Evolutionary conservation across 208 protist species (phyloP).

Genomic region (Acanthamoeba polyphaga): DNA sequence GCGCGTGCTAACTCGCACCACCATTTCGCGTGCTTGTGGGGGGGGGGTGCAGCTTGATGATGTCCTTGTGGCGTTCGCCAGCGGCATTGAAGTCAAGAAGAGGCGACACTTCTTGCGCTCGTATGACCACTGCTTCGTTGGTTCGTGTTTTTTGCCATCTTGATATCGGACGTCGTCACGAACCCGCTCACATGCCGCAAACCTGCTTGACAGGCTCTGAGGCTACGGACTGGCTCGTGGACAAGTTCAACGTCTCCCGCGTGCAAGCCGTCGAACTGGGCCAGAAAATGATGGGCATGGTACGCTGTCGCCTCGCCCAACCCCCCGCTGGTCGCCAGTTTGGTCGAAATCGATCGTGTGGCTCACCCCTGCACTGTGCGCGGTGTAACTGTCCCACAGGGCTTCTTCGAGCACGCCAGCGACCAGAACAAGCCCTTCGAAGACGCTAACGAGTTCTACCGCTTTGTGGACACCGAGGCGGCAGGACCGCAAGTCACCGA

Average conservation of each 20-base stretch:
- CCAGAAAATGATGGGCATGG: conserved; percentile 23
- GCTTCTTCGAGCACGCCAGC: conserved; percentile 33
- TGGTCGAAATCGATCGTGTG: too few species aligned
- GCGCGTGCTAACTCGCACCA: too few species aligned
- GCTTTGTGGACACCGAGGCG: conserved; percentile 21
- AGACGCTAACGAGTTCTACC: conserved; percentile 43
- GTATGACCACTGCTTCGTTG: conserved; percentile 23
- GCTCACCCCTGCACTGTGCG: not conserved
- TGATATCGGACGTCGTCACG: not conserved
- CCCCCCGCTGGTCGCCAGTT: too few species aligned
- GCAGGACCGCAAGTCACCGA: conserved; percentile 15
- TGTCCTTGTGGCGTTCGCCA: not conserved
- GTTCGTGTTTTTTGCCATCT: not conserved
- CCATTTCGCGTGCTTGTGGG: too few species aligned
- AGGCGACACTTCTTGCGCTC: conserved; percentile 35
- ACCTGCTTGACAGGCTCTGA: conserved; percentile 17
- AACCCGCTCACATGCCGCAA: not conserved
- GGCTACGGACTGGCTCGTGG: conserved; percentile 3
- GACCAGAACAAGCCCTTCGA: conserved; percentile 20
- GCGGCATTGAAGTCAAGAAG: conserved; percentile 36
- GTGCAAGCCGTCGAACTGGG: conserved; percentile 27
- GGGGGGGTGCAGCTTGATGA: not conserved
- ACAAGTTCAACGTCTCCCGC: conserved; percentile 39
- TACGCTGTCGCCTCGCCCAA: not conserved
- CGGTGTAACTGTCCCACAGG: not conserved